Percentiles rank a stretch among this genome's conserved stretches.
Conservation (phyloP, 202 grass and related monocot genomes). For the Eragrostis tef region DNA sequence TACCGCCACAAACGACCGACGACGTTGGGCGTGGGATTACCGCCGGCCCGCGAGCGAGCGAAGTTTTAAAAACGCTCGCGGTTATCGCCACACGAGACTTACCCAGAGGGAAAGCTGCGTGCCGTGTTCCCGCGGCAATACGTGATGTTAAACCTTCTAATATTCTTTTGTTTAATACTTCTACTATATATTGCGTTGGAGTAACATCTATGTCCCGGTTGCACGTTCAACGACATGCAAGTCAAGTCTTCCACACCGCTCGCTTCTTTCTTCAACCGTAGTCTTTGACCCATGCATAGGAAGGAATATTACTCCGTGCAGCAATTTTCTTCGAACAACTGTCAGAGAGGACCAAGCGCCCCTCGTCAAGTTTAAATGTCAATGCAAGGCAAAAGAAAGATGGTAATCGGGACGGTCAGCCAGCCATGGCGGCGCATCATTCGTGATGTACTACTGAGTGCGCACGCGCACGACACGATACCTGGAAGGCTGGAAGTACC, state of each 20-base stretch:
- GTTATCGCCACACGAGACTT: not conserved
- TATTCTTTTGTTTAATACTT: too few species aligned
- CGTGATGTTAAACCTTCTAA: not conserved
- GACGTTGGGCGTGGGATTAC: constrained; percentile 13
- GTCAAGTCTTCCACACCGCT: not conserved
- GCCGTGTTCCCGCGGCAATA: not conserved
- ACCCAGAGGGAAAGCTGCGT: not conserved
- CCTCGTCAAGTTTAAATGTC: not conserved
- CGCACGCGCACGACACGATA: not conserved
- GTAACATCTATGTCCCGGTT: not conserved
- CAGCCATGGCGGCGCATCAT: not conserved
- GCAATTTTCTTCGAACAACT: not conserved
- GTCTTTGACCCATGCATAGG: constrained; percentile 8
- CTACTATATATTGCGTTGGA: too few species aligned
- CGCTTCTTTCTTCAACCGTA: not conserved
- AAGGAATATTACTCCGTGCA: not conserved
- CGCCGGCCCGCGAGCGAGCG: not conserved
- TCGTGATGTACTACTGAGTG: not conserved
- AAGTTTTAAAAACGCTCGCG: not conserved
- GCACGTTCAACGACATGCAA: constrained; percentile 3
- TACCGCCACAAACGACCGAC: constrained; percentile 17
- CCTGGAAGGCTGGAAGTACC: constrained; percentile 1
- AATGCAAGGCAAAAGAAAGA: not conserved
- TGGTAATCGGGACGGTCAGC: not conserved
- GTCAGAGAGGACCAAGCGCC: not conserved